Base-by-base conservation (phyloP, 257 asterid genomes). In the Linaria vulgaris region DNA sequence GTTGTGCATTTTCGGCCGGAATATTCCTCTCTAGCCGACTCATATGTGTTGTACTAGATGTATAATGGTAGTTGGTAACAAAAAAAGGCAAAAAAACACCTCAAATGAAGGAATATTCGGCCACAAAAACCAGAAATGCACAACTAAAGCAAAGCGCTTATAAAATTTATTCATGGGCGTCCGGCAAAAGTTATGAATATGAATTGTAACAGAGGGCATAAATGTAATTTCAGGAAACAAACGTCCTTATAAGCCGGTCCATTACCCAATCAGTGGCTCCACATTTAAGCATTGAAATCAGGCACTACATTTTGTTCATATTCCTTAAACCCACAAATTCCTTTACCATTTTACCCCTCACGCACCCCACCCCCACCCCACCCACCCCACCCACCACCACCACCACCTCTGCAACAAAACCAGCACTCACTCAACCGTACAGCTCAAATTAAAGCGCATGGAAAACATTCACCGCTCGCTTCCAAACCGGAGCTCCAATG, bases 391-490 rank as follows among this genome's bases (percentile, higher is more conserved):
- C 20, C 47, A 20, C 17, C 59, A 30, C 59, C 30, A 31, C 0
- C 49, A 11, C 11, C 22, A 31, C n/a, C n/a, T n/a, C n/a, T n/a
- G n/a, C n/a, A 4, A 46, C 9, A 15, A 4, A 57, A 37, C 30
- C 57, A 34, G 15, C 9, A 20, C 25, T 5, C 37, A 1, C 45
- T 15, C 20, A 56, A 7, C 19, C 17, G n/a, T 1, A 31, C n/a
- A 56, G 37, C 31, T n/a, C 48, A 7, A 34, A 46, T 15, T 47
- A n/a, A 50, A 70, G 43, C 59, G 57, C 46, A 86, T 89, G 96
- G 94, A 84, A 43, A 86, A 80, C 65, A 64, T 78, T 64, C 51
- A 88, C 5, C 83, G 72, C 64, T 83, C 95, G 20, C 78, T 83
- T 27, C 80, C 87, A 15, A 89, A 73, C 73, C 83, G 79, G 65